These are phyloP conservation scores for Talaromyces islandicus DNA, from an alignment of 2,329 filamentous ascomycete species.

Conservation along the genomic window DNA sequence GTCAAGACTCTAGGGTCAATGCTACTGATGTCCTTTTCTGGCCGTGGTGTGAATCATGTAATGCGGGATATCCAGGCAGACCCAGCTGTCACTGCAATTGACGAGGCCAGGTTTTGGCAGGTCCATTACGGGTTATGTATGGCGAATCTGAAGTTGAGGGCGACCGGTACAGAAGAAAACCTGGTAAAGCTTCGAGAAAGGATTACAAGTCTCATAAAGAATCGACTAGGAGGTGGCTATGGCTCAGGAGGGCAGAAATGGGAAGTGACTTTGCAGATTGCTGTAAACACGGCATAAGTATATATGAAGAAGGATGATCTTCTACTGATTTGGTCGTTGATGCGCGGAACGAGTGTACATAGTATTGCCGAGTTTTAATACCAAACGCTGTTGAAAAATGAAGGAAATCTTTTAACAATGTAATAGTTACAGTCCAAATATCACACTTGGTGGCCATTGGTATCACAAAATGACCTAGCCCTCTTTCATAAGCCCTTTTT, in stretches of 20 bases:
- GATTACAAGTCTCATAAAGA: constrained; percentile 72
- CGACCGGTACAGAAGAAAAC: constrained; percentile 65
- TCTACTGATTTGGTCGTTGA: not conserved
- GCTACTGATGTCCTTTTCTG: constrained; percentile 84
- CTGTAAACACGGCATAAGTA: constrained; percentile 35
- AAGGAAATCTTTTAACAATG: constrained; percentile 1
- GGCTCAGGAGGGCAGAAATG: constrained; percentile 73
- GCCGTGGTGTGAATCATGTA: constrained; percentile 61
- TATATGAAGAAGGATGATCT: not conserved
- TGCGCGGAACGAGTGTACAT: not conserved
- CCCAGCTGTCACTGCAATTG: constrained; percentile 66
- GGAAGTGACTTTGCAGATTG: constrained; percentile 88
- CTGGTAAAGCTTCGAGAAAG: constrained; percentile 68
- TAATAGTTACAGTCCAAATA: constrained; percentile 5
- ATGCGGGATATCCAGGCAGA: constrained; percentile 80
- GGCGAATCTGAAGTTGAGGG: constrained; percentile 80
- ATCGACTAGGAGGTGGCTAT: constrained; percentile 81
- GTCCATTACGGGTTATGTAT: constrained; percentile 96
- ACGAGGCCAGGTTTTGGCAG: constrained; percentile 96
- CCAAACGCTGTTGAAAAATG: not conserved
- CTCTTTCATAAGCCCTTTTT: not conserved
- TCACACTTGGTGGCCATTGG: not conserved
- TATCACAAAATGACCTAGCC: not conserved
- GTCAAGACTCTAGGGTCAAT: constrained; percentile 84
- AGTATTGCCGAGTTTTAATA: not conserved